Base-by-base conservation (phyloP, 805 yeast species). In the Metschnikowia peoriensis region DNA sequence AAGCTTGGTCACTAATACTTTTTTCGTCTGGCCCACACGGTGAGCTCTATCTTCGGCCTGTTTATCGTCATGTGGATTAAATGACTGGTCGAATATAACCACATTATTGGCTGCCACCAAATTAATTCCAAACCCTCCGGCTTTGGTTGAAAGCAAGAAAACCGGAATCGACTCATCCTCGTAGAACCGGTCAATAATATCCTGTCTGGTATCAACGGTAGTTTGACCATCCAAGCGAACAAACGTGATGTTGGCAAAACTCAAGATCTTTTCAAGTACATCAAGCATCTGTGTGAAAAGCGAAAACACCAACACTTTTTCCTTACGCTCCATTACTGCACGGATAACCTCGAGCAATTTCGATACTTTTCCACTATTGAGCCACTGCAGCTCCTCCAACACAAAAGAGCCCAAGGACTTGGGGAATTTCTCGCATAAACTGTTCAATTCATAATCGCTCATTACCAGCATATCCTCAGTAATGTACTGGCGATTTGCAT, bases 41-140 rank as follows among this genome's bases (percentile, higher is more conserved):
- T 94, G 99, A 0, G 98, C 97, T 66, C 99, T 82, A 69, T 94
- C 99, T 66, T 96, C 98, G 1, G 99, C 99, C 72, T 94, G 99
- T 65, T 88, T 88, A 66, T 94, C 99, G 67, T 94, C 99, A 68
- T 94, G 99, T 0, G 99, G 99, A 65, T 94, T 94, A 74, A 94
- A 94, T 47, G 96, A 86, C 66, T 91, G 93, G 66, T 94, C 99
- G 65, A 85, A 92, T 34, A 94, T 88, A 49, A 94, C 78, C 1
- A 94, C 99, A 55, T 86, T 83, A 66, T 90, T 93, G 7, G 99
- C 98, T 65, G 96, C 94, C 1, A 96, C 94, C 62, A 94, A 78
- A 65, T 94, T 94, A 70, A 94, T 94, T 52, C 99, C 99, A 71
- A 94, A 94, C 1, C 99, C 99, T 66, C 99, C 99, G 0, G 99